A percentile compares a stretch with the other conserved stretches of the same genome.
Evolutionary conservation across 2,329 filamentous ascomycete species (phyloP).

Genomic region (Neonectria magnoliae): DNA sequence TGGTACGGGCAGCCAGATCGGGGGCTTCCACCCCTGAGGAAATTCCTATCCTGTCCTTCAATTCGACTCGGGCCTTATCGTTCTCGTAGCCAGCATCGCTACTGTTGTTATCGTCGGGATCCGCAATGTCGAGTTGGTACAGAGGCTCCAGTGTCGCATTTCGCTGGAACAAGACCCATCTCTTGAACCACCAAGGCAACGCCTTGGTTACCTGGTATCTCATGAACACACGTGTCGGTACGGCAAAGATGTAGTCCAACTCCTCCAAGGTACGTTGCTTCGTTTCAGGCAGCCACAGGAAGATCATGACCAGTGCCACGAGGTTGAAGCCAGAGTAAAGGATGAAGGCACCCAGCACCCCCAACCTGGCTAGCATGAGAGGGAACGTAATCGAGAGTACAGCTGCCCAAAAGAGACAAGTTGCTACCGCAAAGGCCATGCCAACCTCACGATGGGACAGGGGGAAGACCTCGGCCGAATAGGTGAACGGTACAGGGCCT

Average conservation of each 20-base stretch:
- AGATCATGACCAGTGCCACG: constrained; percentile 64
- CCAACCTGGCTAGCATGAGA: constrained; percentile 58
- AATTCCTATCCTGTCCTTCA: constrained; percentile 50
- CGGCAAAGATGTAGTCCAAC: constrained; percentile 69
- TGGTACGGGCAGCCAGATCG: not conserved
- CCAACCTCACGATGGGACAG: constrained; percentile 76
- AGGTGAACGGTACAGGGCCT: constrained; percentile 74
- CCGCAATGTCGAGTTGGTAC: constrained; percentile 53
- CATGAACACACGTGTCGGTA: constrained; percentile 66
- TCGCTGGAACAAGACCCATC: constrained; percentile 64
- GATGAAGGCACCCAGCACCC: constrained; percentile 61
- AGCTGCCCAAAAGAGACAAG: constrained; percentile 68
- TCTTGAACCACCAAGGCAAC: constrained; percentile 69
- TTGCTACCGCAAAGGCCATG: constrained; percentile 76
- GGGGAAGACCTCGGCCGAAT: constrained; percentile 76
- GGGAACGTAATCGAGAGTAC: constrained; percentile 73
- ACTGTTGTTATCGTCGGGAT: constrained; percentile 45
- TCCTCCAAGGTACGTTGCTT: constrained; percentile 65
- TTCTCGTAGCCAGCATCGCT: constrained; percentile 47
- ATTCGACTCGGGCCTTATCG: constrained; percentile 52
- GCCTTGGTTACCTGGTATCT: constrained; percentile 66
- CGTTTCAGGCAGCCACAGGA: constrained; percentile 67
- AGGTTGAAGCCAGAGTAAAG: constrained; percentile 67
- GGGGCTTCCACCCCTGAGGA: constrained; percentile 34
- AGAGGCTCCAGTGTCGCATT: constrained; percentile 52